A percentile compares a stretch with the other conserved stretches of the same genome.
Evolutionary conservation across 352 stramenopile species (phyloP).

Genomic region (Halophytophthora polymorphica): DNA sequence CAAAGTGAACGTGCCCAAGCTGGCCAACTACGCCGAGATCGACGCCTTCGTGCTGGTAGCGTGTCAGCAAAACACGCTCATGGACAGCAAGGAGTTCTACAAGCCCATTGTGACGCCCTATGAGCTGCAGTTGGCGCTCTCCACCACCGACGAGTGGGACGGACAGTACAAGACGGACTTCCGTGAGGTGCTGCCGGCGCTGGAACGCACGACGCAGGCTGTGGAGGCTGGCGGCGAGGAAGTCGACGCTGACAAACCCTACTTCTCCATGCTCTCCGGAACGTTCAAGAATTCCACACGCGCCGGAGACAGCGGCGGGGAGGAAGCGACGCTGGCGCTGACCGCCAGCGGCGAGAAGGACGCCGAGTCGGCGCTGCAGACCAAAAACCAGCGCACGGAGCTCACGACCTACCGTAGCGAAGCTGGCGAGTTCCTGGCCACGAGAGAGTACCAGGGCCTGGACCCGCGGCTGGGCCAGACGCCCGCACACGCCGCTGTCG

Average conservation of each 20-base stretch:
- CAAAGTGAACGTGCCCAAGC: conserved; percentile 96
- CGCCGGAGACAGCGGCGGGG: conserved; percentile 5
- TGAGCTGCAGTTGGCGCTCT: conserved; percentile 94
- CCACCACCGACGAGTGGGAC: conserved; percentile 83
- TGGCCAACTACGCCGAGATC: conserved; percentile 97
- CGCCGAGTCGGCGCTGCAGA: conserved; percentile 44
- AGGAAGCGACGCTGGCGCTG: conserved; percentile 20
- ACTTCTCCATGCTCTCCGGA: conserved; percentile 79
- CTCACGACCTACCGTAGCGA: conserved; percentile 68
- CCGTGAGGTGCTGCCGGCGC: conserved; percentile 63
- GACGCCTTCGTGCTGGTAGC: conserved; percentile 96
- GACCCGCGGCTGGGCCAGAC: conserved; percentile 83
- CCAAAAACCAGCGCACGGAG: conserved; percentile 51
- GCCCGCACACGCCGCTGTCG: conserved; percentile 68
- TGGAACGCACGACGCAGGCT: conserved; percentile 35
- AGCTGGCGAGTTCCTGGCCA: conserved; percentile 67
- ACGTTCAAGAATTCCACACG: conserved; percentile 57
- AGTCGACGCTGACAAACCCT: conserved; percentile 60
- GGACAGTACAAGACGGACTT: conserved; percentile 85
- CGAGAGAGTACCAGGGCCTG: conserved; percentile 72
- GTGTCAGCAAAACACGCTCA: conserved; percentile 93
- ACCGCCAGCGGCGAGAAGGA: conserved; percentile 22
- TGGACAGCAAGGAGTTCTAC: conserved; percentile 91
- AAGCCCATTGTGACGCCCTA: conserved; percentile 93
- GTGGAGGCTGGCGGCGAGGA: conserved; percentile 29